phyloP scores from a whole-genome alignment of 768 basidiomycete species.

The Lenzites betulinus region DNA sequence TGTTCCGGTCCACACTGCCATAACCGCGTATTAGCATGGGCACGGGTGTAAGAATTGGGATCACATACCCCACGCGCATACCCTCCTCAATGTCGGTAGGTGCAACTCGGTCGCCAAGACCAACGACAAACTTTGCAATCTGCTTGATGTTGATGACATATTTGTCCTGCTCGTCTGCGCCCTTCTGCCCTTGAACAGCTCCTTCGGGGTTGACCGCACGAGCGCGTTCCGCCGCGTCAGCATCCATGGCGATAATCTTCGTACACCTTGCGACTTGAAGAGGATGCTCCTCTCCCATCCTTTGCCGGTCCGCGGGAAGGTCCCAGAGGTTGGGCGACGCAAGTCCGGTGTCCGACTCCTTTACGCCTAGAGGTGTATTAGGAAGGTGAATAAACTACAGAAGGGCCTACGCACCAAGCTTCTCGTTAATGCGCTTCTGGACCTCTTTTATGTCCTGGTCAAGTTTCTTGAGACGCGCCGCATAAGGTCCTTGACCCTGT shows the following conservation, averaged over 20 bases:
- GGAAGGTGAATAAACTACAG: not conserved
- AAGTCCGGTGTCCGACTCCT: constrained; percentile 97
- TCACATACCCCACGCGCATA: constrained; percentile 96
- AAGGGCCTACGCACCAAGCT: constrained; percentile 63
- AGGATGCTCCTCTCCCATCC: constrained; percentile 91
- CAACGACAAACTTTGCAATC: constrained; percentile 99
- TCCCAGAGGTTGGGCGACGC: constrained; percentile 98
- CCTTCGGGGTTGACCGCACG: constrained; percentile 77
- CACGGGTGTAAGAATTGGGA: not conserved
- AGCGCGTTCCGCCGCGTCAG: constrained; percentile 74
- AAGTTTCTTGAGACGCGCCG: constrained; percentile 80
- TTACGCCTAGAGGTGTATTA: constrained; percentile 61
- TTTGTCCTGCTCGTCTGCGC: constrained; percentile 98
- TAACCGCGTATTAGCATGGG: not conserved
- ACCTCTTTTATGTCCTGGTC: constrained; percentile 94
- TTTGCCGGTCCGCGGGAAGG: constrained; percentile 85
- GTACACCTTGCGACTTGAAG: constrained; percentile 98
- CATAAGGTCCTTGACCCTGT: constrained; percentile 98
- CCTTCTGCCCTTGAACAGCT: constrained; percentile 84
- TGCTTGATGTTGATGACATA: constrained; percentile 99
- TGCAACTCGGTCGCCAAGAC: constrained; percentile 92
- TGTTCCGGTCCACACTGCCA: constrained; percentile 85
- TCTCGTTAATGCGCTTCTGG: constrained; percentile 97
- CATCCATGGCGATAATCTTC: constrained; percentile 90
- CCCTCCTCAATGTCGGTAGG: constrained; percentile 99